phyloP scores from a whole-genome alignment of 2,329 filamentous ascomycete genomes.

The Penicillium sp. region DNA sequence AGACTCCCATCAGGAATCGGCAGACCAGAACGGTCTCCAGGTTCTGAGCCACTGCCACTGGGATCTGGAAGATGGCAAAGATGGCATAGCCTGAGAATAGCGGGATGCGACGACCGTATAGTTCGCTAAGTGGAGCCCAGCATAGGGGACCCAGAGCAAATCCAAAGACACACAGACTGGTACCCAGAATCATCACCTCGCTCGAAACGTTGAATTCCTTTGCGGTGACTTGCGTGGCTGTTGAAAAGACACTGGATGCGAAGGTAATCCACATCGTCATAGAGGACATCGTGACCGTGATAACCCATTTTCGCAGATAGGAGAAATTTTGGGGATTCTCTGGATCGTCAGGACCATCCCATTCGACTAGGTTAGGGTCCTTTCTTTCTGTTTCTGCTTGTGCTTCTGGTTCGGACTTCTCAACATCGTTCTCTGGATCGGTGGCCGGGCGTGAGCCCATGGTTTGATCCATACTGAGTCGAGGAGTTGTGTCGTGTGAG shows the following conservation, averaged over 20 bases:
- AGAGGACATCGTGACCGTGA: conserved; percentile 44
- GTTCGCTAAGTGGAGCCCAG: conserved; percentile 47
- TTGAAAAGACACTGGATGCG: conserved; percentile 49
- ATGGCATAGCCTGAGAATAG: conserved; percentile 50
- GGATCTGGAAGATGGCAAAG: conserved; percentile 57
- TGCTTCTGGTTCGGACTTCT: background rate
- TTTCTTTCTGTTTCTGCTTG: conserved; percentile 7
- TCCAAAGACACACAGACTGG: conserved; percentile 52
- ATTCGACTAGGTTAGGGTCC: conserved; percentile 26
- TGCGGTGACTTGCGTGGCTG: conserved; percentile 45
- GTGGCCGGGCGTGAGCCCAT: background rate
- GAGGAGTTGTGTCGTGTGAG: conserved; percentile 19
- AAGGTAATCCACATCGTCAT: conserved; percentile 54
- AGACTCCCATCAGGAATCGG: conserved; percentile 56
- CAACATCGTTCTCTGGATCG: conserved; percentile 6
- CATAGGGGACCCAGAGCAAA: conserved; percentile 43
- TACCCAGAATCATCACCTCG: conserved; percentile 54
- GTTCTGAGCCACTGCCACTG: conserved; percentile 55
- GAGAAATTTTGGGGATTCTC: conserved; percentile 26
- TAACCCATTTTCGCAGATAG: conserved; percentile 40
- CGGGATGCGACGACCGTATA: conserved; percentile 52
- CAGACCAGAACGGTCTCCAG: conserved; percentile 55
- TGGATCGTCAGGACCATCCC: conserved; percentile 10
- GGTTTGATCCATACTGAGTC: conserved; percentile 19
- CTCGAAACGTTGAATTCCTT: conserved; percentile 48